phyloP scores from a whole-genome alignment of 768 basidiomycete genomes.

The Trametes cingulata region DNA sequence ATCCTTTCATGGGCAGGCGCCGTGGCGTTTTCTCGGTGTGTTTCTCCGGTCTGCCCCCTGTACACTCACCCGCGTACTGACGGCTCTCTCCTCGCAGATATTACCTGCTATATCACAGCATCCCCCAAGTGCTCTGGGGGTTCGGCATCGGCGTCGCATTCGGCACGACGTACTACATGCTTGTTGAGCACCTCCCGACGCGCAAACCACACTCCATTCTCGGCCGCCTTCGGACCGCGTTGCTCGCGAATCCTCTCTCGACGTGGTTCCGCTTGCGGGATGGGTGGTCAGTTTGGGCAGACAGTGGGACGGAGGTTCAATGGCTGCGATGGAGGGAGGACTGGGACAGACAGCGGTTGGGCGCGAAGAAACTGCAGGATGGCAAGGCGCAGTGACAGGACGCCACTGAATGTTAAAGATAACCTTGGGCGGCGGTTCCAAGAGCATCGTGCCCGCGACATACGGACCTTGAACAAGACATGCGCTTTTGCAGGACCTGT shows the following conservation, averaged over 20 bases:
- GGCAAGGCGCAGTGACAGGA: slow-evolving; percentile 3
- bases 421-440: background rate
- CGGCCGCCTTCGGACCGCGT: slow-evolving; percentile 47
- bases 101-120: slow-evolving; percentile 71
- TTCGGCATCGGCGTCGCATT: slow-evolving; percentile 58
- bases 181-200: slow-evolving; percentile 60
- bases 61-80: background rate
- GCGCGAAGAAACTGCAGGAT: background rate
- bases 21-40: slow-evolving; percentile 81
- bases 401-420: too few relatives aligned
- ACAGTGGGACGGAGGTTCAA: slow-evolving; percentile 74
- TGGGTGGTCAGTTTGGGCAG: slow-evolving; percentile 79
- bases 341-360: slow-evolving; percentile 48
- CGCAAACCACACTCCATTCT: slow-evolving; percentile 53
- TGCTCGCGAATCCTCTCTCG: slow-evolving; percentile 59
- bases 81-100: slow-evolving; percentile 43
- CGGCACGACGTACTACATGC: slow-evolving; percentile 54
- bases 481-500: background rate
- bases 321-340: slow-evolving; percentile 66
- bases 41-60: background rate
- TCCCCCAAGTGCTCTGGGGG: slow-evolving; percentile 77
- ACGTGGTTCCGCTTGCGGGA: slow-evolving; percentile 74
- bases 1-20: slow-evolving; percentile 56
- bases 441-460: background rate
- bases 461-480: background rate